Evolutionary conservation across 352 stramenopile species (phyloP).

Genomic region (Phytophthora megakarya): DNA sequence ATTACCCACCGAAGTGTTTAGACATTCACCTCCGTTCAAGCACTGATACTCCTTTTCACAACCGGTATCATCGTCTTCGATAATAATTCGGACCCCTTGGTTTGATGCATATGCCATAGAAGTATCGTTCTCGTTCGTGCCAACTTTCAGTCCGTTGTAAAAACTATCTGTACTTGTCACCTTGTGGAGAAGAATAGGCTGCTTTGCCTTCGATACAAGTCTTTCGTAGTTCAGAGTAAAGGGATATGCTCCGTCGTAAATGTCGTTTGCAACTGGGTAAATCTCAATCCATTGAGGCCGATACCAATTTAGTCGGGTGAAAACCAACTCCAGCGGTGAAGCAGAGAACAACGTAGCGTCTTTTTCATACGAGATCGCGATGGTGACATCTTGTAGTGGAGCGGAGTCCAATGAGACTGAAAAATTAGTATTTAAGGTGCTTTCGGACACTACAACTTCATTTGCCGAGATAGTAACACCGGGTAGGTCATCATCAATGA

Average conservation of each 20-base stretch:
- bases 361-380: constrained; percentile 52
- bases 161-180: constrained; percentile 42
- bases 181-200: constrained; percentile 48
- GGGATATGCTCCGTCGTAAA: constrained; percentile 56
- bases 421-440: constrained; percentile 44
- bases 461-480: constrained; percentile 57
- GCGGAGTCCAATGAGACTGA: constrained; percentile 67
- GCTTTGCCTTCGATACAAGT: constrained; percentile 56
- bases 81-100: constrained; percentile 50
- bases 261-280: constrained; percentile 45
- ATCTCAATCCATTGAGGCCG: constrained; percentile 54
- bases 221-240: constrained; percentile 60
- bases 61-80: constrained; percentile 73
- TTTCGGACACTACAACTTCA: constrained; percentile 51
- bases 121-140: constrained; percentile 49
- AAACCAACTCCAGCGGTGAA: constrained; percentile 49
- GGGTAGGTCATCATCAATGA: constrained; percentile 72
- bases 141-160: constrained; percentile 56
- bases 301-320: constrained; percentile 57
- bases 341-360: constrained; percentile 45
- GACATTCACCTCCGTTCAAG: constrained; percentile 49
- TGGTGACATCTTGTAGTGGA: constrained; percentile 47
- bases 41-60: constrained; percentile 66
- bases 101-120: constrained; percentile 34
- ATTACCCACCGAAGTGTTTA: constrained; percentile 28